A percentile compares a stretch with the other conserved stretches of the same genome.
Evolutionary conservation across 495 filamentous ascomycete genomes (phyloP).

Genomic region (Annulohypoxylon bovei): DNA sequence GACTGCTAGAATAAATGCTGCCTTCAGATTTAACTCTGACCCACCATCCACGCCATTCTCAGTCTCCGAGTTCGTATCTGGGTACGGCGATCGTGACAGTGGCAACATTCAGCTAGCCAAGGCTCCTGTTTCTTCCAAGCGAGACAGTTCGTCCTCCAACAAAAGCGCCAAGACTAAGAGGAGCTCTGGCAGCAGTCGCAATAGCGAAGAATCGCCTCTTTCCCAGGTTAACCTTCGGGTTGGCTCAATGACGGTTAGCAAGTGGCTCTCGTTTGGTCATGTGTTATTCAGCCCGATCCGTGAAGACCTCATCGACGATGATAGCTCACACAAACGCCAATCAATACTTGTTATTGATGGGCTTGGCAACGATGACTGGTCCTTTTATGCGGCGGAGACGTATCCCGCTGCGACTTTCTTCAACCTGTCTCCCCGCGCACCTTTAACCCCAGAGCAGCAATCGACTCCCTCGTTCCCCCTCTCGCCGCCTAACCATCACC

Average conservation of each 20-base stretch:
- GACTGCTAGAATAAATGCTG: slow-evolving; percentile 56
- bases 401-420: slow-evolving; percentile 89
- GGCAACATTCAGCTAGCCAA: slow-evolving; percentile 45
- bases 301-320: slow-evolving; percentile 69
- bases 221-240: slow-evolving; percentile 85
- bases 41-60: slow-evolving; percentile 61
- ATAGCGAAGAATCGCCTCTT: slow-evolving; percentile 63
- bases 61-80: slow-evolving; percentile 62
- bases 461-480: slow-evolving; percentile 57
- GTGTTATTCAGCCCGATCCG: slow-evolving; percentile 95
- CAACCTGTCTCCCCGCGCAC: slow-evolving; percentile 72
- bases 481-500: slow-evolving; percentile 84
- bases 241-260: slow-evolving; percentile 70
- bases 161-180: slow-evolving; percentile 49
- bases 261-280: slow-evolving; percentile 93
- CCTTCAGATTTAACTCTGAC: slow-evolving; percentile 49
- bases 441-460: slow-evolving; percentile 48
- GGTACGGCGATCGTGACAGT: slow-evolving; percentile 59
- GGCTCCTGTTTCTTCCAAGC: slow-evolving; percentile 40
- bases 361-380: slow-evolving; percentile 89
- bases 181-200: slow-evolving; percentile 57
- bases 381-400: slow-evolving; percentile 93
- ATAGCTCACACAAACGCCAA: slow-evolving; percentile 60
- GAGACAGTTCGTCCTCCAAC: slow-evolving; percentile 52
- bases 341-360: slow-evolving; percentile 91